Base-by-base conservation (phyloP, 306 rosid genomes). In the Lupinus albus region DNA sequence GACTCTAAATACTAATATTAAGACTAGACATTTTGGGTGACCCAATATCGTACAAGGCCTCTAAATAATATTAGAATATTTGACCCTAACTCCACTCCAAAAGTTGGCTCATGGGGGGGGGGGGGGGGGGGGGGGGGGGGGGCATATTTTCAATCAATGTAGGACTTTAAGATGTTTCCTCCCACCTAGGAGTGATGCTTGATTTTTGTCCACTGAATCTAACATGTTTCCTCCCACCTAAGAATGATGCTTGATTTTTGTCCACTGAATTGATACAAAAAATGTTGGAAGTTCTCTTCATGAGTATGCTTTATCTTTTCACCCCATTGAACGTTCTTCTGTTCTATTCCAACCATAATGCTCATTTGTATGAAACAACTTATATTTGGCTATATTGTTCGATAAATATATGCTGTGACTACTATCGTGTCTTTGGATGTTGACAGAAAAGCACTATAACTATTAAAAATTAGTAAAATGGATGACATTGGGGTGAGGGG, bases 391-490 rank as follows among this genome's bases (percentile, higher is more conserved):
- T 44, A 32, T 5, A 67, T 47, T 21, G 20, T 63, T 49, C 49
- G 62, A 54, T 49, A 68, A 39, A 50, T 49, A 58, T 58, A 67
- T 75, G 39, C 63, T 48, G 25, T 67, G 33, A 25, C 49, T 55
- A 38, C 28, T 10, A 14, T 71, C 65, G 59, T 58, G 33, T 41
- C 70, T 50, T 51, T 68, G 54, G 41, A 20, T 68, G 47, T 60
- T 51, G 75, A 39, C 48, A 49, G 46, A 44, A 51, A 67, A 16
- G 20, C 68, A 41, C 25, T 61, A 17, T 30, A 44, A 60, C 62
- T 60, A 12, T 36, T 42, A 68, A 51, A 52, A 51, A 52, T 76
- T 61, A 51, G 30, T 25, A 25, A 25, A 25, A 39, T 11, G 35
- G 42, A 35, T 59, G 30, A 61, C 54, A 12, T 28, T 47, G 59